Evolutionary conservation across 2,329 filamentous ascomycete species (phyloP).

Genomic region (Emmonsia crescens): DNA sequence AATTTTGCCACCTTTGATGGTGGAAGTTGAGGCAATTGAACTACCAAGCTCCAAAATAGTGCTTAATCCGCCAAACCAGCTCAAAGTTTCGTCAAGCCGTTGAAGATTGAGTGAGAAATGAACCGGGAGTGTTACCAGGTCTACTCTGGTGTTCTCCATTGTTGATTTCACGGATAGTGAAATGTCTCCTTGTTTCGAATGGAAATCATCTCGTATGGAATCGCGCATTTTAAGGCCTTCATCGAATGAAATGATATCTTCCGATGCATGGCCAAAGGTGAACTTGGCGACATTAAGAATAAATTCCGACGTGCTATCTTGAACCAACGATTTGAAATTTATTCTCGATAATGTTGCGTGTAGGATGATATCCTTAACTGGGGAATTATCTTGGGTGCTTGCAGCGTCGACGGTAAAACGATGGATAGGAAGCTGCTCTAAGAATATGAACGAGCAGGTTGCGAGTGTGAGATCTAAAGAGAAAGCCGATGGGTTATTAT

Average conservation of each 20-base stretch:
- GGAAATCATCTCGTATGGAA: conserved; percentile 32
- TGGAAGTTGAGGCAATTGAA: conserved; percentile 67
- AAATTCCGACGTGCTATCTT: conserved; percentile 17
- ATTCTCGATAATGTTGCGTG: conserved; percentile 20
- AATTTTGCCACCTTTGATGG: conserved; percentile 31
- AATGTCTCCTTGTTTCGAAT: conserved; percentile 30
- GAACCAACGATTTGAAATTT: conserved; percentile 16
- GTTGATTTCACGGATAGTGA: conserved; percentile 27
- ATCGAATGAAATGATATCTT: conserved; percentile 44
- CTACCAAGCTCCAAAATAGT: conserved; percentile 80
- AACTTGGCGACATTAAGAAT: conserved; percentile 32
- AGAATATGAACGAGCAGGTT: conserved; percentile 26
- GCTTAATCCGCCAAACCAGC: conserved; percentile 83
- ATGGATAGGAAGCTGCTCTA: conserved; percentile 26
- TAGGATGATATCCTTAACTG: conserved; percentile 25
- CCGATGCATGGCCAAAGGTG: conserved; percentile 37
- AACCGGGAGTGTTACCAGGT: conserved; percentile 66
- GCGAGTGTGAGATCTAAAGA: conserved; percentile 20
- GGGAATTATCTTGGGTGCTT: conserved; percentile 13
- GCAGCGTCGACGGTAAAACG: conserved; percentile 16
- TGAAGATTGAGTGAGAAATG: conserved; percentile 67
- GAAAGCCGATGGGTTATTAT: neutral
- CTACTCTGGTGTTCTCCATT: conserved; percentile 32
- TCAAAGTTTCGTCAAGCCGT: conserved; percentile 72
- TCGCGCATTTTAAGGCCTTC: conserved; percentile 37